Evolutionary conservation across 441 rosid species (phyloP).

Genomic region (Syzygium malaccense): DNA sequence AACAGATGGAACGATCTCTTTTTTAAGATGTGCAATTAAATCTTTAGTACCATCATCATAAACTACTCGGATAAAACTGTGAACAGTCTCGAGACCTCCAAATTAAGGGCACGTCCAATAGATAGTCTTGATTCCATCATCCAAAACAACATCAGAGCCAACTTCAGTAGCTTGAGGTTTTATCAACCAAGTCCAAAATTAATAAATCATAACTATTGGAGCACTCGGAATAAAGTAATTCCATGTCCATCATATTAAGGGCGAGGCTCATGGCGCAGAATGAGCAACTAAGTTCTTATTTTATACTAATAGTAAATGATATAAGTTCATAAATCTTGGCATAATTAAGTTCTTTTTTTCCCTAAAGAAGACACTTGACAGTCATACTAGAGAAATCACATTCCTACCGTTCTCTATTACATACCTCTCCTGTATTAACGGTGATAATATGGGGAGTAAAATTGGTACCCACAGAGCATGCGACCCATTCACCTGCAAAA

Average conservation of each 20-base stretch:
- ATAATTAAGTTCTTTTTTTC: neutral
- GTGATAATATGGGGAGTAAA: slow-evolving; percentile 59
- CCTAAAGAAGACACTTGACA: neutral
- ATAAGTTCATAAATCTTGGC: neutral
- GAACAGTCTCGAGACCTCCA: neutral
- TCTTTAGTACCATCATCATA: neutral
- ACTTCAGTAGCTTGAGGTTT: neutral
- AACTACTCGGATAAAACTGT: neutral
- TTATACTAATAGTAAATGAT: neutral
- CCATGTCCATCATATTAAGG: neutral
- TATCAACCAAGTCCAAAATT: neutral
- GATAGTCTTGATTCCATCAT: neutral
- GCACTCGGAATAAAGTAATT: neutral
- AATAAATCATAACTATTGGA: neutral
- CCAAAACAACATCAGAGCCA: neutral
- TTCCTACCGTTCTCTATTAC: neutral
- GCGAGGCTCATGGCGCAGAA: neutral
- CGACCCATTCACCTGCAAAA: slow-evolving; percentile 55
- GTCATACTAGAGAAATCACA: neutral
- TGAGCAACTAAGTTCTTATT: neutral
- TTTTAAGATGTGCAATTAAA: neutral
- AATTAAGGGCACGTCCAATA: neutral
- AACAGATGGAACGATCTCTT: neutral
- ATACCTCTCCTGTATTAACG: slow-evolving; percentile 64
- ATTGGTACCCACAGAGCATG: slow-evolving; percentile 53